Evolutionary conservation across 208 protist species (phyloP), one percentile per base, ranked within the genome.

Genomic region (Crithidia sp.): DNA sequence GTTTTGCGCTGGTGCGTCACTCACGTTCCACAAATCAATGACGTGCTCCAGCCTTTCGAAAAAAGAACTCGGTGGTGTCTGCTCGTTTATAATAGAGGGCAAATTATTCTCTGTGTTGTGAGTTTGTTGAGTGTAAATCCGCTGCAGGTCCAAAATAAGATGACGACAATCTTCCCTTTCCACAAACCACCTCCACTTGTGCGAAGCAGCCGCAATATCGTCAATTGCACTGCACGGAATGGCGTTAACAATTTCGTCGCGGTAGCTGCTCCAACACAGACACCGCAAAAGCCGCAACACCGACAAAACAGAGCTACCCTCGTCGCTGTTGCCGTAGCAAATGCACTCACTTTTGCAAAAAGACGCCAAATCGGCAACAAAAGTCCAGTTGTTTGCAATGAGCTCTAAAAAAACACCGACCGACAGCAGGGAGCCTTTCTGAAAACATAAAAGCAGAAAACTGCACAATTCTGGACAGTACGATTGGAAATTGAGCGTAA

Each of bases 401-500:
- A 79, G 53, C 45, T 71, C 74, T 6, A 47, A n/a, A 55, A 79
- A 74, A 52, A 54, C 40, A 36, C 56, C 50, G 10, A 7, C 7
- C 4, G 43, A 17, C 6, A 47, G 8, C 1, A 37, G 44, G 2
- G 7, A 39, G 44, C 74, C 74, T 14, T 60, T 44, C 7, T 50
- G 63, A 16, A 79, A 9, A 37, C 43, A 69, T 5, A 74, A 49
- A 19, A 56, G 45, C 9, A 79, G n/a, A 79, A 79, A 79, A 28
- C 60, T 17, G 14, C 60, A 74, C 13, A 79, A 19, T 43, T 74
- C 67, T 2, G 28, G 61, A 28, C 62, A 74, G 14, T 65, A 79
- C 28, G 66, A 56, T 4, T 53, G 5, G 44, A 74, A 71, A 54
- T 74, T 55, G 14, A 74, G 39, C n/a, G 52, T 54, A n/a, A 74